phyloP scores from a whole-genome alignment of 176 grass and related monocot genomes.

The Carex littledalei region DNA sequence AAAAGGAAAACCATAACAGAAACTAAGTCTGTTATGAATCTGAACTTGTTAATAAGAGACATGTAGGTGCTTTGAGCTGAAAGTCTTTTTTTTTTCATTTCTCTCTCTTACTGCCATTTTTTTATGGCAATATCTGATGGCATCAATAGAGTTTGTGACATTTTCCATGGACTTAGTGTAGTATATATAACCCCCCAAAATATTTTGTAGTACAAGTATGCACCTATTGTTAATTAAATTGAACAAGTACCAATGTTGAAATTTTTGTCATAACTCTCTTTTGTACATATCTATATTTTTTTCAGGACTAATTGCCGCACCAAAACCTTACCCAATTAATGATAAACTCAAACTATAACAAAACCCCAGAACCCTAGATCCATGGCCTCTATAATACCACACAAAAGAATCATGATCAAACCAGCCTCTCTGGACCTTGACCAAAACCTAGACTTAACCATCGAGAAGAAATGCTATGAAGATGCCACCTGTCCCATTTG shows the following conservation, averaged over 20 bases:
- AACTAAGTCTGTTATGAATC: neutral
- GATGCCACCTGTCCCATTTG: constrained; percentile 91
- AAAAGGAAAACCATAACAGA: neutral
- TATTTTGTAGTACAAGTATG: neutral
- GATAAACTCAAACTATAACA: neutral
- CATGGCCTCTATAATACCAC: constrained; percentile 12
- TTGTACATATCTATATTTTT: neutral
- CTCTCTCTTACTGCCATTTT: neutral
- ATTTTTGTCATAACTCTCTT: neutral
- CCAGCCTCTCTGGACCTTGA: constrained; percentile 8
- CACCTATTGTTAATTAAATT: neutral
- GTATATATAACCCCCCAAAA: neutral
- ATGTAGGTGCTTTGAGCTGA: neutral
- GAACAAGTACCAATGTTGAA: neutral
- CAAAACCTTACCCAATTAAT: constrained; percentile 3
- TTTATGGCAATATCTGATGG: neutral
- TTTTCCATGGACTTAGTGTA: neutral
- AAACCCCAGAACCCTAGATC: constrained; percentile 1
- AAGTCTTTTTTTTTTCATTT: neutral
- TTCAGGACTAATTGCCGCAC: constrained; percentile 11
- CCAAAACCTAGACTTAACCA: constrained; percentile 3
- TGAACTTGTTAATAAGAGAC: neutral
- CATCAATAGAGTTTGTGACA: neutral
- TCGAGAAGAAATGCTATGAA: constrained; percentile 31
- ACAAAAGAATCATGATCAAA: constrained; percentile 18